These are phyloP conservation scores for Lentinula boryana DNA, from an alignment of 768 basidiomycete genomes.

Conservation along the genomic window DNA sequence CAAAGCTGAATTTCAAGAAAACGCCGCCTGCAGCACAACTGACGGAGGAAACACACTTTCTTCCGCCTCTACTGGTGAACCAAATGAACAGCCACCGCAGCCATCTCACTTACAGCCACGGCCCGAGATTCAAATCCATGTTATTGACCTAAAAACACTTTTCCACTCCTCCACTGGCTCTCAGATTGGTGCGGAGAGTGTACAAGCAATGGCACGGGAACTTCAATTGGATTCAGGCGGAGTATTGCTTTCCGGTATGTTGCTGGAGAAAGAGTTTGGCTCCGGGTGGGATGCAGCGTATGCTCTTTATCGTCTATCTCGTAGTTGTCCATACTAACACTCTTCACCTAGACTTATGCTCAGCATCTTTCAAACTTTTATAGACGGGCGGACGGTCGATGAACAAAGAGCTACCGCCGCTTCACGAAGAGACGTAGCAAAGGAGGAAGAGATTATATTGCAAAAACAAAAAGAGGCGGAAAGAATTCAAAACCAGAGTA, in stretches of 20 bases:
- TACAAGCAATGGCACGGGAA: not conserved
- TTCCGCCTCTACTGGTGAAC: not conserved
- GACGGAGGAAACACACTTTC: not conserved
- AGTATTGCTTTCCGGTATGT: not conserved
- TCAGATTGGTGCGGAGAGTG: not conserved
- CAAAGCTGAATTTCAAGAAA: not conserved
- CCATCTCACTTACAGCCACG: not conserved
- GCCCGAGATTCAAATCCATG: not conserved
- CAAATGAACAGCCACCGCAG: not conserved
- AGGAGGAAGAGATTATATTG: not conserved
- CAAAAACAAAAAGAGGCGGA: not conserved
- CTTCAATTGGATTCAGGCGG: not conserved
- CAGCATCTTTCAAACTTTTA: not conserved
- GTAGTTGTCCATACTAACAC: not conserved
- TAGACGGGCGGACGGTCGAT: not conserved
- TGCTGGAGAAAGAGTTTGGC: not conserved
- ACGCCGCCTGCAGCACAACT: not conserved
- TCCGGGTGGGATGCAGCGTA: conserved; percentile 1
- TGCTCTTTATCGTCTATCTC: not conserved
- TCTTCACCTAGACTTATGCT: not conserved
- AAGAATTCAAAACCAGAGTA: not conserved
- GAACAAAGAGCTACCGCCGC: not conserved
- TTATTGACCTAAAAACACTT: not conserved
- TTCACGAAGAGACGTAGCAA: not conserved
- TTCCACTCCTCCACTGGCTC: not conserved